Evolutionary conservation across 345 rosid species (phyloP), one percentile per base, ranked within the genome.

Genomic region (Erodium maritimum): DNA sequence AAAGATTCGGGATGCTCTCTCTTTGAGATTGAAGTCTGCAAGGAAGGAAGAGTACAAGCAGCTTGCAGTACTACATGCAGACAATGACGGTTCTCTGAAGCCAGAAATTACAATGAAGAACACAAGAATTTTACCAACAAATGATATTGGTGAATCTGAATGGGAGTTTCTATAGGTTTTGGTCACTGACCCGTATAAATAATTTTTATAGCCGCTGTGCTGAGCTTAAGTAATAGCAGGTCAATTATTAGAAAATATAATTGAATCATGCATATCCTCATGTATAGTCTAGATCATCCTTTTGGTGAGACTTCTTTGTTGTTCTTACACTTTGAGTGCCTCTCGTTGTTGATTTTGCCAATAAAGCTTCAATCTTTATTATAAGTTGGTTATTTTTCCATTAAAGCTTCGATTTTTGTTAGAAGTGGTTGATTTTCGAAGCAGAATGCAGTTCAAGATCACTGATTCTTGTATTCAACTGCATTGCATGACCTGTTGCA

Each of bases 141-240:
- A 58, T 17, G 75, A 67, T 34, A 17, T 46, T 20, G 60, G 65
- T 53, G 93, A 90, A 65, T 72, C 80, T 10, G 97, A 84, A 57
- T 87, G 97, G 97, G 95, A 90, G 85, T 79, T 90, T 65, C 80
- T 90, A 11, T 78, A 69, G 73, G 57, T 48, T 10, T 50, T 16
- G 53, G 24, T 48, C 19, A 21, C 37, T 23, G 22, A 21, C 57
- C 50, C 45, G 24, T 64, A 60, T 61, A 63, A 52, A 70, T 51
- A 55, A 55, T 55, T 52, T 18, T 67, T 55, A 52, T 2, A 23
- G 48, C 54, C 48, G 37, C 61, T 46, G 21, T 19, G 57, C 54
- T 24, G 61, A 60, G 54, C 24, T 23, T 21, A 21, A 50, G 13
- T 54, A 54, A 20, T 5, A 13, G 57, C 57, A 20, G 57, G 16